phyloP scores from a whole-genome alignment of 257 asterid genomes.

The Nicotiana noctiflora region DNA sequence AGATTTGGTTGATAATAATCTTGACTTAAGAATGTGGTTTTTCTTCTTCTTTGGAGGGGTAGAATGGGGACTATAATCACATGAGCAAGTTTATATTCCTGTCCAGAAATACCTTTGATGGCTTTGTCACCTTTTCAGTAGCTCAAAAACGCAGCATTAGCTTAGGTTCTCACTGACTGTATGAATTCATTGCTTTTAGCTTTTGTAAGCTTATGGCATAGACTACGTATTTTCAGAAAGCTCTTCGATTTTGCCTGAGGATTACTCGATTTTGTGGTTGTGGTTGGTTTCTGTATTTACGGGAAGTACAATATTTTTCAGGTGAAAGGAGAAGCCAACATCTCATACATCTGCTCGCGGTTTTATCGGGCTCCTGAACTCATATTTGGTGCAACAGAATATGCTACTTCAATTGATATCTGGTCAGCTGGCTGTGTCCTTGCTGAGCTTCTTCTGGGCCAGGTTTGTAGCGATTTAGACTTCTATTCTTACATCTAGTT shows the following conservation, averaged over 20 bases:
- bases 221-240: background rate
- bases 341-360: conserved; percentile 94
- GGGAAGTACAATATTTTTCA: conserved; percentile 8
- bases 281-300: background rate
- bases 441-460: conserved; percentile 92
- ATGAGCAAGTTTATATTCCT: background rate
- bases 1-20: background rate
- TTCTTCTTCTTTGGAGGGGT: background rate
- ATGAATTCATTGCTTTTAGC: background rate
- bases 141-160: background rate
- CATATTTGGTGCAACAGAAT: conserved; percentile 94
- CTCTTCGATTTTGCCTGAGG: background rate
- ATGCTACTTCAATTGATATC: conserved; percentile 82
- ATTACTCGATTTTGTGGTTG: background rate
- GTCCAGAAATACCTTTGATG: background rate
- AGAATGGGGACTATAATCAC: background rate
- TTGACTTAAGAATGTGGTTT: background rate
- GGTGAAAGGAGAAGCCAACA: conserved; percentile 91
- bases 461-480: conserved; percentile 36
- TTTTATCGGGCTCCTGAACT: conserved; percentile 99
- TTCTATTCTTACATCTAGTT: background rate
- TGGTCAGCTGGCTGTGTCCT: conserved; percentile 99
- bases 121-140: background rate
- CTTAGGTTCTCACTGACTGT: background rate
- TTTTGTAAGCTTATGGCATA: background rate